Evolutionary conservation across 2,329 filamentous ascomycete genomes (phyloP).

Genomic region (Pochonia chlamydosporia): DNA sequence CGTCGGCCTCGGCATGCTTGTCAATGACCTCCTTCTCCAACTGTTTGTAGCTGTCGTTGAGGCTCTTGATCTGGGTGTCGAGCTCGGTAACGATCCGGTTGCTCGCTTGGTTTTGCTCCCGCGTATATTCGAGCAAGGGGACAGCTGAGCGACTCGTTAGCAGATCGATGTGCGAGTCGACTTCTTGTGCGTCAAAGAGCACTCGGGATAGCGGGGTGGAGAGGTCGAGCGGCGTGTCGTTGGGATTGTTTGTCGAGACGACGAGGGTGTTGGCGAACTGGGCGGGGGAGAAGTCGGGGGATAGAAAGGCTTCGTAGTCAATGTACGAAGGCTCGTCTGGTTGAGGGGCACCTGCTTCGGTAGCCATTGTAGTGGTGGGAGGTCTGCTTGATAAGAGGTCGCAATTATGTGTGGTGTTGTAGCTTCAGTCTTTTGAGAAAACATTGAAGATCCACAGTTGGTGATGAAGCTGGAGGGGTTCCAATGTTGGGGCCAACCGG

Average conservation of each 20-base stretch:
- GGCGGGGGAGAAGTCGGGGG: conserved; percentile 73
- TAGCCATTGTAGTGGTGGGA: neutral
- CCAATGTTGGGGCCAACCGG: no score
- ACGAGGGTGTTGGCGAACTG: conserved; percentile 86
- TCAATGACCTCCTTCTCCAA: conserved; percentile 81
- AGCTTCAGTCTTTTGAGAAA: no score
- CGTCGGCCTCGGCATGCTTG: conserved; percentile 79
- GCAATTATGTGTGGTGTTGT: neutral
- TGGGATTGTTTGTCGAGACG: conserved; percentile 83
- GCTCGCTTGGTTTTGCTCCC: conserved; percentile 67
- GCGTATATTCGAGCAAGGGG: conserved; percentile 73
- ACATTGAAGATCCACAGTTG: no score
- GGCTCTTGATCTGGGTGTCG: conserved; percentile 69
- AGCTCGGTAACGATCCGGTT: conserved; percentile 68
- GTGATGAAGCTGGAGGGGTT: no score
- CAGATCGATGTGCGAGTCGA: conserved; percentile 90
- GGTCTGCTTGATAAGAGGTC: neutral
- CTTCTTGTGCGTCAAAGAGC: conserved; percentile 93
- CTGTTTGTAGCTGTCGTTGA: conserved; percentile 81
- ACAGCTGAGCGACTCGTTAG: conserved; percentile 80
- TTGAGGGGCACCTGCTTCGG: neutral
- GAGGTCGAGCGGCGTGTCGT: conserved; percentile 84
- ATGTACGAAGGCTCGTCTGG: conserved; percentile 76
- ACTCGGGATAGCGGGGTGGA: conserved; percentile 90
- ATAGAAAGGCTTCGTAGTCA: conserved; percentile 88